Percentiles rank a stretch among this genome's conserved stretches.
Conservation (phyloP, 768 basidiomycete genomes). For the Paxillus ammoniavirescens region DNA sequence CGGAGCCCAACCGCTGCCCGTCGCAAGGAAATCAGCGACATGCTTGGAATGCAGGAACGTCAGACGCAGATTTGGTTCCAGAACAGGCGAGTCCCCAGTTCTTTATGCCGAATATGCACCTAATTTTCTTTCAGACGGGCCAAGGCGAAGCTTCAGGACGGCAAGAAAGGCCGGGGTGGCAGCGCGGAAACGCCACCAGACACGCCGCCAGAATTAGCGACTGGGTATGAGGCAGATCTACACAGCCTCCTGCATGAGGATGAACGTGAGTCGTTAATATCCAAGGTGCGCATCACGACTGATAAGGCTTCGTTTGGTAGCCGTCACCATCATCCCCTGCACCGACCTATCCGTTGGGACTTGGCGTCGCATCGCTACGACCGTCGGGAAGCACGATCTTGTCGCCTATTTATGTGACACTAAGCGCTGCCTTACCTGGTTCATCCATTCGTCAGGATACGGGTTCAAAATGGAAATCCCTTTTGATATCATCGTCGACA, state of each 20-base stretch:
- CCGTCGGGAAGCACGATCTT: conserved; percentile 57
- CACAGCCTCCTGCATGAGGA: conserved; percentile 71
- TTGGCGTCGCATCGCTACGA: conserved; percentile 72
- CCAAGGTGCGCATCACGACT: neutral
- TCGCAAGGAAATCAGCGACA: conserved; percentile 69
- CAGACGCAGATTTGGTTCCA: conserved; percentile 93
- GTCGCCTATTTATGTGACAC: conserved; percentile 72
- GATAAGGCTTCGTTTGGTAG: conserved; percentile 33
- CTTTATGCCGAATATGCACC: neutral
- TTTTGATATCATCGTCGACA: conserved; percentile 58
- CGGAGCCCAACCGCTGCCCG: conserved; percentile 70
- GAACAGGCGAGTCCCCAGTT: conserved; percentile 48
- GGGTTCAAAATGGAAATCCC: conserved; percentile 87
- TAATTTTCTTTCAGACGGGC: conserved; percentile 55
- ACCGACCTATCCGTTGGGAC: conserved; percentile 71
- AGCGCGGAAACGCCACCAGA: conserved; percentile 42
- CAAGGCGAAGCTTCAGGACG: conserved; percentile 73
- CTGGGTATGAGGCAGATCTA: conserved; percentile 57
- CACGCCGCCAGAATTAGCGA: conserved; percentile 49
- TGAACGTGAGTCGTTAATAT: conserved; percentile 52
- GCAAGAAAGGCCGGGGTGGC: conserved; percentile 44
- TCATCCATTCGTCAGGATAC: conserved; percentile 66
- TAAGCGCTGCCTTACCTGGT: conserved; percentile 73
- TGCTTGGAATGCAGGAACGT: conserved; percentile 80
- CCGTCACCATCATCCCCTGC: conserved; percentile 75